phyloP scores from a whole-genome alignment of 805 yeast species.

The Monosporozyma servazzii region DNA sequence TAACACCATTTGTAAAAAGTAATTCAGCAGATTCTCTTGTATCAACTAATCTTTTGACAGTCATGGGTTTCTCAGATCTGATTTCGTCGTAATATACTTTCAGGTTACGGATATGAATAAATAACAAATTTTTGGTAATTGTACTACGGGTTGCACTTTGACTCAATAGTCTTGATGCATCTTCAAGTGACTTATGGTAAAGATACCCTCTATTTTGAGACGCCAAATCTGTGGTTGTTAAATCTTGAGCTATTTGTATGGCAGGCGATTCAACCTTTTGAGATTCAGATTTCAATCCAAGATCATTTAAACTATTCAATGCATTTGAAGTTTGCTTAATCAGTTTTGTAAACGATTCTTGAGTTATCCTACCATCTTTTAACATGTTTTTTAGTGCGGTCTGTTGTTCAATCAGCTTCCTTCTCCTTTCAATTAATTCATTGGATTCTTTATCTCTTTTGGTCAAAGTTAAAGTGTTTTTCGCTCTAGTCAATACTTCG shows the following conservation, averaged over 20 bases:
- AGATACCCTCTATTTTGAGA: conserved; percentile 5
- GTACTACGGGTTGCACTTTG: conserved; percentile 15
- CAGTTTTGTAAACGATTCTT: conserved; percentile 4
- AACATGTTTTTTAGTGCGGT: conserved; percentile 9
- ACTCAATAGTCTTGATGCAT: conserved; percentile 14
- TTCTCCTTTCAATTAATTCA: conserved; percentile 12
- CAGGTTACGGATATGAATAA: conserved; percentile 12
- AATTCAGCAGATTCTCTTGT: conserved; percentile 20
- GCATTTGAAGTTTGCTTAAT: conserved; percentile 10
- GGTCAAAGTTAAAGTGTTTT: conserved; percentile 14
- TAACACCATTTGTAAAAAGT: conserved; percentile 22
- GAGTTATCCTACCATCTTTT: conserved; percentile 10
- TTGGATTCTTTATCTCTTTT: conserved; percentile 11
- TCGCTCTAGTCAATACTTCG: conserved; percentile 12
- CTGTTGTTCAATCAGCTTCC: conserved; percentile 12
- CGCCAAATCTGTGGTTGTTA: not conserved
- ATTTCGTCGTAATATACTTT: conserved; percentile 9
- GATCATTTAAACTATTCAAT: conserved; percentile 9
- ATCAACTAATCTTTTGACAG: not conserved
- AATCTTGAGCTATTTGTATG: not conserved
- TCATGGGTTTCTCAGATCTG: not conserved
- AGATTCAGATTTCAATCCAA: not conserved
- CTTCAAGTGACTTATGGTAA: conserved; percentile 15
- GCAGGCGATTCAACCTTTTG: conserved; percentile 3
- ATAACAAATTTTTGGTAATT: conserved; percentile 11